A percentile compares a stretch with the other conserved stretches of the same genome.
phyloP scores from a whole-genome alignment of 1,139 yeast genomes.

The Geotrichum aggregatum region DNA sequence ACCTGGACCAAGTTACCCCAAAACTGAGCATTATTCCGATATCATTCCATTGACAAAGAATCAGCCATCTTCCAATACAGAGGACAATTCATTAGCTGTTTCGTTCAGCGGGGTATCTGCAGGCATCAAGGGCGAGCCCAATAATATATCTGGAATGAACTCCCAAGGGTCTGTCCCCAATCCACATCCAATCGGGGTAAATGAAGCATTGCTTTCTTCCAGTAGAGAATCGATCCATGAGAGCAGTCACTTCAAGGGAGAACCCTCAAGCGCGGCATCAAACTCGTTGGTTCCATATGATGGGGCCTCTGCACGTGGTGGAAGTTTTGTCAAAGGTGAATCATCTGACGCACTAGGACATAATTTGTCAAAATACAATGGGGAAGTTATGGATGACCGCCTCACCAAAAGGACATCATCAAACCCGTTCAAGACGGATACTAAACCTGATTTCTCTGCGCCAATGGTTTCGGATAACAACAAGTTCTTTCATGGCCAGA shows the following conservation, averaged over 20 bases:
- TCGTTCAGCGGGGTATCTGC: too few species aligned
- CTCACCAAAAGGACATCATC: background rate
- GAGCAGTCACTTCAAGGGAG: too few species aligned
- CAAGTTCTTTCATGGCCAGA: slow-evolving; percentile 5
- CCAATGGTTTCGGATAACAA: slow-evolving; percentile 5
- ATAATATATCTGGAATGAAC: too few species aligned
- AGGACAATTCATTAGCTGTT: too few species aligned
- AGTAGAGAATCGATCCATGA: too few species aligned
- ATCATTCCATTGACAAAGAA: background rate
- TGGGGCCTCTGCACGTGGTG: background rate
- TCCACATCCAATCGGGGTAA: too few species aligned
- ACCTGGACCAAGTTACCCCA: too few species aligned
- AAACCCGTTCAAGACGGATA: background rate
- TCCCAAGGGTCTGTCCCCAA: too few species aligned
- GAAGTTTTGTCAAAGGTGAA: background rate
- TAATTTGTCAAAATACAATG: background rate
- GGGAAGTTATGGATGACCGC: background rate
- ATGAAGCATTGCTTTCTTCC: too few species aligned
- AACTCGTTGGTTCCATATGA: background rate
- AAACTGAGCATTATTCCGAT: too few species aligned
- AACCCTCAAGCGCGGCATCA: background rate
- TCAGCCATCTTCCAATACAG: too few species aligned
- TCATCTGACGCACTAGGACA: background rate
- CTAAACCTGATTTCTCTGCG: background rate
- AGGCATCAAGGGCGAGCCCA: background rate